Base-by-base conservation (phyloP, 2,329 filamentous ascomycete species). In the Aureobasidium sp. region DNA sequence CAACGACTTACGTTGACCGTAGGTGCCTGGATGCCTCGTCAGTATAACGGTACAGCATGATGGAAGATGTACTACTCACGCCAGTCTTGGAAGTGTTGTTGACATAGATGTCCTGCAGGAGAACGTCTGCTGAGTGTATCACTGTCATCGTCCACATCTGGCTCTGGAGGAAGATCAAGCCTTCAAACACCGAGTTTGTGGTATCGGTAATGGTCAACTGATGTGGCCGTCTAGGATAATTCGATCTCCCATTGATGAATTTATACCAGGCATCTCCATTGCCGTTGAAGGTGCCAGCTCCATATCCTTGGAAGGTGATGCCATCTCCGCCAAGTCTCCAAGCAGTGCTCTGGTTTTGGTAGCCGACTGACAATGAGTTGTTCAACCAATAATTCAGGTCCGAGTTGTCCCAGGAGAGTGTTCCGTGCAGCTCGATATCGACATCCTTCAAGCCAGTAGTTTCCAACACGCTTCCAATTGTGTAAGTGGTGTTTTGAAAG, bases 201-300 rank as follows among this genome's bases (percentile, higher is more conserved):
- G 81, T 74, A 3, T 74, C 72, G 20, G 72, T 78, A 67, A 85
- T 77, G 20, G 80, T 83, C 65, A 85, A 78, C 9, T 76, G 75
- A 58, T 82, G 80, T 1, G 82, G 82, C 11, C 82, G 75, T 14
- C 77, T 71, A 2, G 78, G 73, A 62, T 80, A 74, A 64, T 84
- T 83, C 36, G 74, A 76, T 12, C 67, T 67, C 15, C 75, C 73
- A 31, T 73, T 69, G 53, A 68, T 66, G 37, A 77, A 81, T 64
- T 82, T 76, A 66, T 86, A 85, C 83, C 83, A 86, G 2, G 78
- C 76, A 66, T 85, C 80, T 1, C 84, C 84, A 67, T 86, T 85
- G 11, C 84, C 83, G 67, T 85, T 77, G 15, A 86, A 71, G 2
- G 79, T 83, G 5, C 84, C 84, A 22, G 71, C 70, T 14, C 79